Conservation (phyloP, 371 early-diverging fungal genomes). For the Syncephalastrum racemosum region DNA sequence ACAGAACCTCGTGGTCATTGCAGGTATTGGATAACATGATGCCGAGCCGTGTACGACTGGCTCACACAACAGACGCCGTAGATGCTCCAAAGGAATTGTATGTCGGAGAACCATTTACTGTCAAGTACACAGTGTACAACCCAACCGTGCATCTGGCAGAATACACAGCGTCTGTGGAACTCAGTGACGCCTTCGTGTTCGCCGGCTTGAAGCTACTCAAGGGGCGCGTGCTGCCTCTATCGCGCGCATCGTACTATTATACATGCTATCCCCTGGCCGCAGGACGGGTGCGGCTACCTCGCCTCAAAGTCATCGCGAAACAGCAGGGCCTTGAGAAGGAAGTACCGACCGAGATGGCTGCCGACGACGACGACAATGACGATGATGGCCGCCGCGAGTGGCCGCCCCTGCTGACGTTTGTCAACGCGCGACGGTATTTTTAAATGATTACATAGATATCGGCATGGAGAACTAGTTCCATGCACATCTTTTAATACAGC, state of each 20-base stretch:
- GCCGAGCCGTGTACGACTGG: background rate
- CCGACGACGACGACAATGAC: conserved; percentile 20
- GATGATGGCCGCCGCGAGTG: conserved; percentile 17
- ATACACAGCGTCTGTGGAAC: conserved; percentile 58
- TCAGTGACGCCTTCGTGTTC: conserved; percentile 74
- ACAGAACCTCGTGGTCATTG: conserved; percentile 29
- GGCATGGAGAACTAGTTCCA: too few relatives aligned
- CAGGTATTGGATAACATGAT: conserved; percentile 25
- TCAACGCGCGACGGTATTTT: conserved; percentile 28
- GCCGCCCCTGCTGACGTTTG: conserved; percentile 21
- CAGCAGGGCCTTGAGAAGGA: conserved; percentile 40
- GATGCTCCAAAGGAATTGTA: conserved; percentile 53
- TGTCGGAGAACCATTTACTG: conserved; percentile 61
- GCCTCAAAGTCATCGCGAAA: conserved; percentile 46
- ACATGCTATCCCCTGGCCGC: conserved; percentile 50
- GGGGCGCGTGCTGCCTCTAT: conserved; percentile 58
- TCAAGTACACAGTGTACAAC: conserved; percentile 63
- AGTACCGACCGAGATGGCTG: conserved; percentile 32
- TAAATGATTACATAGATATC: background rate
- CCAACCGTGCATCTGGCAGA: conserved; percentile 57
- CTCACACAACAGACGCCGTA: background rate
- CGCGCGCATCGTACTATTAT: conserved; percentile 31
- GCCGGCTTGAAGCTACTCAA: conserved; percentile 65
- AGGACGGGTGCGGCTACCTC: conserved; percentile 54
- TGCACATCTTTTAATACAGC: too few relatives aligned